A percentile compares a stretch with the other conserved stretches of the same genome.
These are phyloP conservation scores for Sporothrix schenckii DNA, from an alignment of 2,329 filamentous ascomycete species.

Conservation along the genomic window DNA sequence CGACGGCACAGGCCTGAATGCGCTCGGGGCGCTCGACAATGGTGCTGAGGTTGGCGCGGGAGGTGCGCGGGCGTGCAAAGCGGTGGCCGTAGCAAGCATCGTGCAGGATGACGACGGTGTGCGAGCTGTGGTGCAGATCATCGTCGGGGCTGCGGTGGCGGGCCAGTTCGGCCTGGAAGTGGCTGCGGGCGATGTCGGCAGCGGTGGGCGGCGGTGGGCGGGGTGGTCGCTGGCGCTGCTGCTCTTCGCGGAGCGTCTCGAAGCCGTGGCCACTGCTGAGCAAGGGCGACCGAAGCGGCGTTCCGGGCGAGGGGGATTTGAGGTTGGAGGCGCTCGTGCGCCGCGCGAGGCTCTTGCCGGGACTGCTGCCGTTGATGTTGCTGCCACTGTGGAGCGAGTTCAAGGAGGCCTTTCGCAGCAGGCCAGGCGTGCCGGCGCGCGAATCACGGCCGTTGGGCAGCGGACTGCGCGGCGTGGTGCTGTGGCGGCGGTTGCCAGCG, in stretches of 20 bases:
- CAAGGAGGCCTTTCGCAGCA: conserved; percentile 60
- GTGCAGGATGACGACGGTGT: conserved; percentile 80
- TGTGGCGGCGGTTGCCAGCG: conserved; percentile 41
- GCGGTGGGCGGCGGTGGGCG: conserved; percentile 48
- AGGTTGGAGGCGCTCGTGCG: conserved; percentile 54
- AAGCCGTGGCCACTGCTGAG: conserved; percentile 31
- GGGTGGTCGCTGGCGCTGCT: conserved; percentile 26
- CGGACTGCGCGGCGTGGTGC: conserved; percentile 50
- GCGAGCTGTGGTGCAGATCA: conserved; percentile 38
- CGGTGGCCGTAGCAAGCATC: conserved; percentile 95
- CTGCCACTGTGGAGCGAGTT: conserved; percentile 57
- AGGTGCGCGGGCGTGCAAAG: conserved; percentile 80
- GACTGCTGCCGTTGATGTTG: conserved; percentile 34
- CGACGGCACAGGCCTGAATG: conserved; percentile 79
- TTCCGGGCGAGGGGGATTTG: conserved; percentile 49
- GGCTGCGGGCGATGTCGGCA: conserved; percentile 63
- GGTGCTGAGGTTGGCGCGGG: conserved; percentile 68
- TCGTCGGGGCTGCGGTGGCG: conserved; percentile 35
- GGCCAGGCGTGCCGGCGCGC: conserved; percentile 53
- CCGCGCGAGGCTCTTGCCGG: conserved; percentile 45
- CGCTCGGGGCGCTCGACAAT: conserved; percentile 95
- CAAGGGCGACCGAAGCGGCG: conserved; percentile 46
- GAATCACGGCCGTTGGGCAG: conserved; percentile 48
- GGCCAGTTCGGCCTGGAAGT: conserved; percentile 71
- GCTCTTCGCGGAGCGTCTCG: conserved; percentile 30